Conservation (phyloP, 805 yeast species). For the Wickerhamiella nectarea region DNA sequence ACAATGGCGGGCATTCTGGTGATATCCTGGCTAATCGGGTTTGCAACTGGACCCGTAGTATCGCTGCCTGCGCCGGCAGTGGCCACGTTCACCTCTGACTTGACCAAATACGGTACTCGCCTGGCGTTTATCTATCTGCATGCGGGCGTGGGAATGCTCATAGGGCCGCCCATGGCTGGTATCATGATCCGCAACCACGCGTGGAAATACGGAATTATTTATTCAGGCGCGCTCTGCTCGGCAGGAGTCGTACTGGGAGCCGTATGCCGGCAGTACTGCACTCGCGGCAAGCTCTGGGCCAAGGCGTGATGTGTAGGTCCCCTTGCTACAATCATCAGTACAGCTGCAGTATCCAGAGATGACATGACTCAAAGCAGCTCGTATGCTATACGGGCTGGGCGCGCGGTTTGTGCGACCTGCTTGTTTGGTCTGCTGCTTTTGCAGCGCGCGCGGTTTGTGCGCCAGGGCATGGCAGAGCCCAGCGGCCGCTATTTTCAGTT, state of each 20-base stretch:
- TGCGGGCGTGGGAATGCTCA: conserved; percentile 36
- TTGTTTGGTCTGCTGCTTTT: too few species aligned
- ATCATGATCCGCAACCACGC: conserved; percentile 17
- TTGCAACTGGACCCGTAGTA: conserved; percentile 24
- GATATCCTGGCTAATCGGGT: conserved; percentile 24
- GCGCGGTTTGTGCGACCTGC: too few species aligned
- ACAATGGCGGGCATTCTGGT: conserved; percentile 23
- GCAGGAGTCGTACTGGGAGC: neutral
- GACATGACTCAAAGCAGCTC: too few species aligned
- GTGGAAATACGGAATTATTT: conserved; percentile 11
- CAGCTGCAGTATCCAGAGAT: too few species aligned
- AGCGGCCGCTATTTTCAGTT: too few species aligned
- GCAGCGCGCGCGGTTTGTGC: too few species aligned
- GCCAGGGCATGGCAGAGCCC: too few species aligned
- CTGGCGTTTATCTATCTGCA: conserved; percentile 51
- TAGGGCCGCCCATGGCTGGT: conserved; percentile 26
- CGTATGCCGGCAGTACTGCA: neutral
- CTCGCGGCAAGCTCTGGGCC: neutral
- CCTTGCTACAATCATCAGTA: too few species aligned
- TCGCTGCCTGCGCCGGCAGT: conserved; percentile 25
- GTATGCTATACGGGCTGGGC: too few species aligned
- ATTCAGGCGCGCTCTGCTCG: conserved; percentile 1
- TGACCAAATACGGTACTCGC: conserved; percentile 22
- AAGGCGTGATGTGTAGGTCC: neutral
- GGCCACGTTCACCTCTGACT: conserved; percentile 21